Evolutionary conservation across 768 basidiomycete species (phyloP), one percentile per base, ranked within the genome.

Genomic region (Epithele typhae): DNA sequence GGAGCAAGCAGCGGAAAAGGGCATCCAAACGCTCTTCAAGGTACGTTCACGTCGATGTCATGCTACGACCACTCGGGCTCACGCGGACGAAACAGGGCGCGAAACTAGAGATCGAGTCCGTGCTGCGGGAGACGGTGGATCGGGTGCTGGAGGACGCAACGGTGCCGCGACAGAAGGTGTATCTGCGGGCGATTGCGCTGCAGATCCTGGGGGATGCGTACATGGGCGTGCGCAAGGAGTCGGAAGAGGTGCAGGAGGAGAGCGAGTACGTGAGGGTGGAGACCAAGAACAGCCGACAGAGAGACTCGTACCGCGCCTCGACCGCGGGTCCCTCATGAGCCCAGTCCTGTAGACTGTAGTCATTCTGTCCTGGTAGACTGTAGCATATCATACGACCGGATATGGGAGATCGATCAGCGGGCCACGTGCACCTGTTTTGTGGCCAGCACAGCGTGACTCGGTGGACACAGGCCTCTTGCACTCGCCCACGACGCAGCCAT

Each of bases 1-100:
- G 60, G 92, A 94, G 56, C 87, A 92, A 58, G 92, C 92, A 1
- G 92, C 92, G 0, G 92, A 94, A 70, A 94, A 93, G 64, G 92
- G 90, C 11, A 64, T 94, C 1, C 88, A 92, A 56, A 90, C 92
- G 1, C 68, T 94, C 24, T 94, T 94, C 77, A 94, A 93, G 75
- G 89, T 84, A 40, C 37, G 59, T 40, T 10, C 32, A 19, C 38
- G 1, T n/a, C 27, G 4, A 4, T n/a, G 7, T 19, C 25, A 32
- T 32, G 15, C 30, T 5, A 37, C n/a, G 18, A 27, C 39, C 11
- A 33, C 2, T n/a, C n/a, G 17, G 18, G 19, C 35, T 30, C 22
- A 32, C 5, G 19, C 14, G 41, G 35, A 25, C 18, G 10, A 15
- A 34, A 33, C 57, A 92, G 88, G 92, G 92, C 4, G 82, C 92